These are phyloP conservation scores for Phytophthora melonis DNA, from an alignment of 352 stramenopile species.

Conservation along the genomic window DNA sequence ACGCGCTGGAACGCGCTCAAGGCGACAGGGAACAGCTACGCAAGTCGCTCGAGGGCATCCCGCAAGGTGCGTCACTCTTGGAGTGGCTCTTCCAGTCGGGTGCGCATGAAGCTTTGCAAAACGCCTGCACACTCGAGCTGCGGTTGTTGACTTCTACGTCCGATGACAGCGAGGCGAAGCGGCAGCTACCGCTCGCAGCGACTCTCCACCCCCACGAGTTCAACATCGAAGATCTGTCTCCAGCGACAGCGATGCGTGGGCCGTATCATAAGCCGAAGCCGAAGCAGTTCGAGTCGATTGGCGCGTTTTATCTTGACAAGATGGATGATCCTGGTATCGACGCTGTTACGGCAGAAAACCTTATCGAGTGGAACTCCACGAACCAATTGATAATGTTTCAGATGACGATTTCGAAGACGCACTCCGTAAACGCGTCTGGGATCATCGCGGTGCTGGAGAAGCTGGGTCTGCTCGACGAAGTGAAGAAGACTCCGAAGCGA, in stretches of 20 bases:
- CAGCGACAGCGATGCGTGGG: neutral
- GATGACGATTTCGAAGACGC: slow-evolving; percentile 3
- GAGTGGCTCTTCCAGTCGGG: no score
- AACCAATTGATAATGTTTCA: slow-evolving; percentile 9
- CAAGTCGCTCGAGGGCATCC: no score
- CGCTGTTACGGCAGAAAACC: neutral
- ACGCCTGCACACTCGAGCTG: no score
- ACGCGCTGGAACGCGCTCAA: no score
- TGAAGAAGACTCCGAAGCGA: slow-evolving; percentile 6
- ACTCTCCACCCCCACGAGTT: neutral
- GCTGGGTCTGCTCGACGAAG: slow-evolving; percentile 4
- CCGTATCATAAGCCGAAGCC: slow-evolving; percentile 1
- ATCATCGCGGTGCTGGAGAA: slow-evolving; percentile 10
- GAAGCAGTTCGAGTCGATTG: slow-evolving; percentile 2
- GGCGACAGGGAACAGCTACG: no score
- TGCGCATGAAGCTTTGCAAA: no score
- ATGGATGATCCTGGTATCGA: neutral
- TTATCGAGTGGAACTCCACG: neutral
- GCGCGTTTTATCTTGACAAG: slow-evolving; percentile 6
- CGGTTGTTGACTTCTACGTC: no score
- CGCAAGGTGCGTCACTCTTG: no score
- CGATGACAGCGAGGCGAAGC: no score
- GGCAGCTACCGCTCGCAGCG: neutral
- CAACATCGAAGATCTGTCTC: neutral
- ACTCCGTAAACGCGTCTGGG: slow-evolving; percentile 4